Evolutionary conservation across 108 stramenopile genomes (phyloP), one percentile per base, ranked within the genome.

Genomic region (Cyclotella choctawhatcheeana): DNA sequence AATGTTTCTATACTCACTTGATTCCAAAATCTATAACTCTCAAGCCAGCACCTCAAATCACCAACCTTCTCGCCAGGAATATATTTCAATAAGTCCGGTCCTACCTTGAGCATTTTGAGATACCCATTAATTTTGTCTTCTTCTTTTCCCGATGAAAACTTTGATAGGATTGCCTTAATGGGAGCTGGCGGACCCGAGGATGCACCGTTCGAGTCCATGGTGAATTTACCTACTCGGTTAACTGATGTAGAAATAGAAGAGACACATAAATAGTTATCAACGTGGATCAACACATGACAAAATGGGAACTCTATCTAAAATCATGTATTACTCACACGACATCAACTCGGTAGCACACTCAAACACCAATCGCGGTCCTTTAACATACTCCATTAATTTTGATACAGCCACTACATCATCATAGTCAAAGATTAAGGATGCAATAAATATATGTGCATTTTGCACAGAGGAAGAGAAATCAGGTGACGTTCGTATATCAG

Each of bases 21-120:
- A 84, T 91, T 91, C 94, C 94, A 95, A 75, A 89, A 95, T 31
- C 88, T 73, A 66, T 95, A 95, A 20, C 89, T 82, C 76, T 92
- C 86, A 7, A 95, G 81, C 94, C 94, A 95, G 24, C 81, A 82
- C 22, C 90, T 75, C 25, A 95, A 59, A 77, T 95, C 94, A 22
- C 71, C 47, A 8, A 90, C 92, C 77, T 91, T 95, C 48, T 91
- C 88, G 12, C 92, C 92, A n/a, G 94, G 94, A 8, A 95, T 83
- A 67, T 77, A 92, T 59, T 91, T 89, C 13, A 95, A 70, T 22
- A 95, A 60, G 55, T 79, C 77, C 12, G 94, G 94, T 12, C 94
- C 94, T 18, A 95, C 63, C 56, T 95, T 95, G 26, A 95, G 73
- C 43, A 95, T 71, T 52, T 92, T 90, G 12, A 95, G 58, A 70